Evolutionary conservation across 768 basidiomycete species (phyloP).

Genomic region (Tremella fuciformis): DNA sequence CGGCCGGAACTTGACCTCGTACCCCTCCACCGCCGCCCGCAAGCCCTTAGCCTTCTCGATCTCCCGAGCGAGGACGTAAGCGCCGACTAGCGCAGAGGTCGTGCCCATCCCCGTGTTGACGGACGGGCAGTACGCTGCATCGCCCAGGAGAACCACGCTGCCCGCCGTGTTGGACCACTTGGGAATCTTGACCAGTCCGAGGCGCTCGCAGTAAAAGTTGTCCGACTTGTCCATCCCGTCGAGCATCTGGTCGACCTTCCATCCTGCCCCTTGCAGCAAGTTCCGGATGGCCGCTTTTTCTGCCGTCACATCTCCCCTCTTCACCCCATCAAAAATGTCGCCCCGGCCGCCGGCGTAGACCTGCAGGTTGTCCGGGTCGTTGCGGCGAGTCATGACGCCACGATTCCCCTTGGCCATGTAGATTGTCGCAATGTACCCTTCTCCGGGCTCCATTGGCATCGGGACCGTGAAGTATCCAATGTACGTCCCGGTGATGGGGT

Average conservation of each 20-base stretch:
- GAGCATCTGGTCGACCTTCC: slow-evolving; percentile 27
- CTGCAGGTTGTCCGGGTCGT: background rate
- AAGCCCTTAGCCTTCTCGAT: slow-evolving; percentile 17
- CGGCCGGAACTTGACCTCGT: slow-evolving; percentile 2
- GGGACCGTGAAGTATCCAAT: slow-evolving; percentile 14
- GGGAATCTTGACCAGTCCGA: slow-evolving; percentile 21
- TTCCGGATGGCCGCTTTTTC: slow-evolving; percentile 18
- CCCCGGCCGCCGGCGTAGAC: background rate
- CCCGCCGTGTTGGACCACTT: slow-evolving; percentile 13
- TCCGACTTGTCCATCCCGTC: slow-evolving; percentile 20
- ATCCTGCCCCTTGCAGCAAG: slow-evolving; percentile 21
- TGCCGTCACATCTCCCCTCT: background rate
- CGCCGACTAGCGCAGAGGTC: slow-evolving; percentile 28
- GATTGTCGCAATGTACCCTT: background rate
- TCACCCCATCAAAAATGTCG: background rate
- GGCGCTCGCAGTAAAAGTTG: slow-evolving; percentile 34
- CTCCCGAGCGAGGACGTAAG: slow-evolving; percentile 40
- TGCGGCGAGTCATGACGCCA: slow-evolving; percentile 9
- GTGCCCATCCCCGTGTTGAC: slow-evolving; percentile 43
- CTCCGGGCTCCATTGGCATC: background rate
- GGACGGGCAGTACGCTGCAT: slow-evolving; percentile 35
- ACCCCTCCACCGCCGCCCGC: background rate
- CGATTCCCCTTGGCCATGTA: background rate
- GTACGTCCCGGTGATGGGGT: slow-evolving; percentile 1
- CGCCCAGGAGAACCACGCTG: slow-evolving; percentile 35